These are phyloP conservation scores for Paecilomyces niveus DNA, from an alignment of 2,329 filamentous ascomycete genomes.

Conservation along the genomic window DNA sequence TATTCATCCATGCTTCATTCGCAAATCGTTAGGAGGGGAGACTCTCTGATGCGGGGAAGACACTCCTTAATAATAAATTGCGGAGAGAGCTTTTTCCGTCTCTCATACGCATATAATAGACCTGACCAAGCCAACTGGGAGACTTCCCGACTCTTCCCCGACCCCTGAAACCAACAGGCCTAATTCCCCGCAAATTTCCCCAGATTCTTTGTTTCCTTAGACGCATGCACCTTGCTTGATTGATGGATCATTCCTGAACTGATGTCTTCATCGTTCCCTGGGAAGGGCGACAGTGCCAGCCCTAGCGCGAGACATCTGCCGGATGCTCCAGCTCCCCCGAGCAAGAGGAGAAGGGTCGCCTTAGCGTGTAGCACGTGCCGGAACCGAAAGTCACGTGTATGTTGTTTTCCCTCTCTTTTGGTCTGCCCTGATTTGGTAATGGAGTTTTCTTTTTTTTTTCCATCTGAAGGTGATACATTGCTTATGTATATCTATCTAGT, in stretches of 20 bases:
- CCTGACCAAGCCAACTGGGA: neutral
- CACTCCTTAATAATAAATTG: too few species aligned
- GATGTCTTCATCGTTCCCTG: neutral
- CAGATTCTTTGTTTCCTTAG: neutral
- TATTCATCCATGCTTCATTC: too few species aligned
- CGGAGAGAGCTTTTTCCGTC: too few species aligned
- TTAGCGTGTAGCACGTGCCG: conserved; percentile 4
- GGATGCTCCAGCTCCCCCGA: neutral
- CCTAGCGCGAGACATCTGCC: neutral
- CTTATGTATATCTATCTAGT: conserved; percentile 3
- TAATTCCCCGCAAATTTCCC: neutral
- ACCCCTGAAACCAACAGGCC: neutral
- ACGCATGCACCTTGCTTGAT: neutral
- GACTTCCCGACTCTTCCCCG: neutral
- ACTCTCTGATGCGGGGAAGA: too few species aligned
- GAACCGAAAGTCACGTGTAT: conserved; percentile 4
- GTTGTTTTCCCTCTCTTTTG: neutral
- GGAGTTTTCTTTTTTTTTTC: too few species aligned
- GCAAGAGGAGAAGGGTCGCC: conserved; percentile 2
- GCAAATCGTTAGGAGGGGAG: too few species aligned
- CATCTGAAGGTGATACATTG: neutral
- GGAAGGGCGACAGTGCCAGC: neutral
- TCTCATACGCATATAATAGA: too few species aligned
- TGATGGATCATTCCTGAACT: neutral
- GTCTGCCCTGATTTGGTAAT: neutral